Base-by-base conservation (phyloP, 495 filamentous ascomycete genomes). In the Penicillium coffeae region DNA sequence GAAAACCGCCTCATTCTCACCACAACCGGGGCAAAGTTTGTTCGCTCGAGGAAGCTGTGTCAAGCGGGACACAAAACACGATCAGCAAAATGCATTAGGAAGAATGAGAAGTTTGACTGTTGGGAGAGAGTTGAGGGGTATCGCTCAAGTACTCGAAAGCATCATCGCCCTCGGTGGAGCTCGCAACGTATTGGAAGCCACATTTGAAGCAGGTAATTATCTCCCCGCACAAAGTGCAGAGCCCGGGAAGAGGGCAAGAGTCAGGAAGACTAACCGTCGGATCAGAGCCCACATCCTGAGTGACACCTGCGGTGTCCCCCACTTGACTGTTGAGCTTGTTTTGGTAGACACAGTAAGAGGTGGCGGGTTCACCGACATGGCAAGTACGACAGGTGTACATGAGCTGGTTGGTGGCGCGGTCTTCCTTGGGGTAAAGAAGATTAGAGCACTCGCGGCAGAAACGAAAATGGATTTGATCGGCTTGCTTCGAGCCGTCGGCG, bases 391-490 rank as follows among this genome's bases (percentile, higher is more conserved):
- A 99, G 14, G 81, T 81, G 68, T 83, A 89, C 70, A 86, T 79
- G 40, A 89, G 78, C 18, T 70, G 72, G 66, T 81, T 82, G 56
- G 71, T 81, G 43, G 68, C 55, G 16, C 76, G 76, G 66, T 96
- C 89, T 74, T 99, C 93, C 68, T 92, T 90, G 12, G 93, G 93
- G 66, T 96, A 97, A 43, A 99, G 76, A 82, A 99, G 86, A 78
- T 99, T 99, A 58, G 89, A 93, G 71, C 93, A 98, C 77, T 98
- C 93, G 48, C 88, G 86, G 73, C 93, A 98, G 80, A 98, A 98
- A 50, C 86, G 84, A 75, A 97, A 97, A 27, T 89, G 87, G 62
- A 96, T 87, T 66, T 91, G 89, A 62, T 90, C 87, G 46, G 71
- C 76, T 68, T 73, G 75, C 65, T 80, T 84, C 55, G 51, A 49